These are phyloP conservation scores for Raphanus sativus DNA, from an alignment of 345 rosid species.

Conservation along the genomic window DNA sequence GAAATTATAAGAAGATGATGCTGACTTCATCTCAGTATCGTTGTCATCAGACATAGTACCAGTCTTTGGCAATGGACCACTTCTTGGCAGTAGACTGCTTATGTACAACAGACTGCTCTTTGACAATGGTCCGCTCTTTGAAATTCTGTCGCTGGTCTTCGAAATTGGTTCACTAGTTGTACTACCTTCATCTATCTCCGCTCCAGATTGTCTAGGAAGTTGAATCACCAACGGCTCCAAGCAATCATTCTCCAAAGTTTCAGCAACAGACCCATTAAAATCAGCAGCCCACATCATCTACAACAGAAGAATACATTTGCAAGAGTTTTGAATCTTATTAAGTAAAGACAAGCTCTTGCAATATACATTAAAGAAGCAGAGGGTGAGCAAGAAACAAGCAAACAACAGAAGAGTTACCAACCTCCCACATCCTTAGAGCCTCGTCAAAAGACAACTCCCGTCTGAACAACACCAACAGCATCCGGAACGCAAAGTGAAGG, in stretches of 20 bases:
- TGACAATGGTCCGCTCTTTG: conserved; percentile 41
- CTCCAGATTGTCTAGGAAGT: conserved; percentile 49
- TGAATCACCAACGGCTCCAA: conserved; percentile 67
- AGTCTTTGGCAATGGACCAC: conserved; percentile 38
- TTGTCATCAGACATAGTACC: conserved; percentile 41
- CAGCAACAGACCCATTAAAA: conserved; percentile 59
- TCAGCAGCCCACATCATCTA: conserved; percentile 99
- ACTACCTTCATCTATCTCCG: conserved; percentile 45
- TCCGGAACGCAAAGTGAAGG: conserved; percentile 94
- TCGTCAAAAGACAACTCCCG: conserved; percentile 76
- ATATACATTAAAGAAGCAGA: neutral
- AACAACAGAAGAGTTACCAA: conserved; percentile 36
- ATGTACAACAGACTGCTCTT: conserved; percentile 37
- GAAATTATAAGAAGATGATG: conserved; percentile 53
- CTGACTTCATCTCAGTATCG: conserved; percentile 47
- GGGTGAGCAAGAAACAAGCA: neutral
- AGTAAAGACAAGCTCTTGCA: no score
- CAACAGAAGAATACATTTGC: conserved; percentile 27
- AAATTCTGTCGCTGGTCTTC: conserved; percentile 36
- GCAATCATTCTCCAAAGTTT: conserved; percentile 65
- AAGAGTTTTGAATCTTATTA: neutral
- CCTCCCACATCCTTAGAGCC: conserved; percentile 98
- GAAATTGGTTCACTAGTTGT: conserved; percentile 28
- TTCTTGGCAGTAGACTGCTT: conserved; percentile 33
- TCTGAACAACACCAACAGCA: conserved; percentile 87